A percentile compares a stretch with the other conserved stretches of the same genome.
Evolutionary conservation across 2,329 filamentous ascomycete genomes (phyloP).

Genomic region (Penicillium brevicompactum): DNA sequence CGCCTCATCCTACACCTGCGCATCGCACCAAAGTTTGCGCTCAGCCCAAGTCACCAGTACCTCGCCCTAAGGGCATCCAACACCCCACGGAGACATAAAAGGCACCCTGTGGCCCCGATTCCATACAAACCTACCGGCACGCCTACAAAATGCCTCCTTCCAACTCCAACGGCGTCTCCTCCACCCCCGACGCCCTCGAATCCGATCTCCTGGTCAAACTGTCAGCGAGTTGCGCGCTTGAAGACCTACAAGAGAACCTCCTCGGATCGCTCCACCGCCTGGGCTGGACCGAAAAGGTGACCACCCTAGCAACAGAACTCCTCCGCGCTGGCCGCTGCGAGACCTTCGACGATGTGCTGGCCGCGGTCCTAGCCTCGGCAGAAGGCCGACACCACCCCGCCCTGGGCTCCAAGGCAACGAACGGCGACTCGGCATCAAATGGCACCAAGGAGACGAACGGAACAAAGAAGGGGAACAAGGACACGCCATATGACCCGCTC

Average conservation of each 20-base stretch:
- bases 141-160: constrained; percentile 26
- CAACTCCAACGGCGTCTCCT: constrained; percentile 20
- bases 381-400: constrained; percentile 36
- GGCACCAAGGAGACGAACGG: constrained; percentile 19
- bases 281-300: constrained; percentile 62
- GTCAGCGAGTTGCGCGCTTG: constrained; percentile 52
- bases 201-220: constrained; percentile 48
- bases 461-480: constrained; percentile 32
- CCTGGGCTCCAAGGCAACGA: constrained; percentile 26
- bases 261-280: constrained; percentile 57
- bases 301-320: constrained; percentile 56
- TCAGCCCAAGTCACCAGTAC: not conserved
- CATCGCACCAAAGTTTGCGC: not conserved
- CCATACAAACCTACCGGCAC: constrained; percentile 6
- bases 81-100: not conserved
- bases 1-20: not conserved
- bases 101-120: not conserved
- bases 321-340: constrained; percentile 60
- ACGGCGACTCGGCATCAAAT: constrained; percentile 21
- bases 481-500: constrained; percentile 18
- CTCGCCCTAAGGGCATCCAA: not conserved
- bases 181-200: constrained; percentile 45
- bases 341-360: constrained; percentile 59
- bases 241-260: constrained; percentile 58
- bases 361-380: constrained; percentile 53